A percentile compares a stretch with the other conserved stretches of the same genome.
Evolutionary conservation across 345 rosid species (phyloP).

Genomic region (Ailanthus altissimus): DNA sequence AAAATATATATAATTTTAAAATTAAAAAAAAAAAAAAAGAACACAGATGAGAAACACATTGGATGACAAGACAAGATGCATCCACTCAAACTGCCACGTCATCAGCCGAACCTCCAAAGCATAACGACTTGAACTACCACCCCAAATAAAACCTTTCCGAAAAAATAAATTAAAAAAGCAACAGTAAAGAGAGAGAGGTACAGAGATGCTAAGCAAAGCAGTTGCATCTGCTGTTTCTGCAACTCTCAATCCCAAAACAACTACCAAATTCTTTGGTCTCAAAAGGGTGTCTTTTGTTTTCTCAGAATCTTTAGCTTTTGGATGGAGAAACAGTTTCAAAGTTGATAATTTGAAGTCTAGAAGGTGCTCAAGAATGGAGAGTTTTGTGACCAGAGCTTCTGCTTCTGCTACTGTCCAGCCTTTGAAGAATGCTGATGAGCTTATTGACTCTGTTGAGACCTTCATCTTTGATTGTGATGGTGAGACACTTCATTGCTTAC

Average conservation of each 20-base stretch:
- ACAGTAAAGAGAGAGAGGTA: neutral
- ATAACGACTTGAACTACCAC: slow-evolving; percentile 34
- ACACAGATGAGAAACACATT: neutral
- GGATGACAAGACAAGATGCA: slow-evolving; percentile 18
- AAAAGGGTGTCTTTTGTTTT: slow-evolving; percentile 28
- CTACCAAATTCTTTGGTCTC: slow-evolving; percentile 24
- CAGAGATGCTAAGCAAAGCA: slow-evolving; percentile 49
- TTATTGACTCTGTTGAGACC: slow-evolving; percentile 87
- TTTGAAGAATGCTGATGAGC: slow-evolving; percentile 74
- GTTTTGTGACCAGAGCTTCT: slow-evolving; percentile 41
- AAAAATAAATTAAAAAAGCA: neutral
- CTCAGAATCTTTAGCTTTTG: slow-evolving; percentile 13
- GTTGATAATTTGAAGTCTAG: slow-evolving; percentile 7
- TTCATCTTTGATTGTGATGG: slow-evolving; percentile 97
- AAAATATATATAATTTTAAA: too few species aligned
- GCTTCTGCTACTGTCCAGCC: slow-evolving; percentile 52
- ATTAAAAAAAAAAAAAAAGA: too few species aligned
- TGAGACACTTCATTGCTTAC: slow-evolving; percentile 11
- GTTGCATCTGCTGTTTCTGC: slow-evolving; percentile 35
- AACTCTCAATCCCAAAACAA: slow-evolving; percentile 13
- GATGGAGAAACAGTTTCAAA: slow-evolving; percentile 19
- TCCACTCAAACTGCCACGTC: slow-evolving; percentile 29
- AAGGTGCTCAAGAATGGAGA: slow-evolving; percentile 38
- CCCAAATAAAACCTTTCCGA: neutral
- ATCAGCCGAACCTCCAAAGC: slow-evolving; percentile 14